Conservation (phyloP, 2,329 filamentous ascomycete genomes). For the Fusarium sp. region DNA sequence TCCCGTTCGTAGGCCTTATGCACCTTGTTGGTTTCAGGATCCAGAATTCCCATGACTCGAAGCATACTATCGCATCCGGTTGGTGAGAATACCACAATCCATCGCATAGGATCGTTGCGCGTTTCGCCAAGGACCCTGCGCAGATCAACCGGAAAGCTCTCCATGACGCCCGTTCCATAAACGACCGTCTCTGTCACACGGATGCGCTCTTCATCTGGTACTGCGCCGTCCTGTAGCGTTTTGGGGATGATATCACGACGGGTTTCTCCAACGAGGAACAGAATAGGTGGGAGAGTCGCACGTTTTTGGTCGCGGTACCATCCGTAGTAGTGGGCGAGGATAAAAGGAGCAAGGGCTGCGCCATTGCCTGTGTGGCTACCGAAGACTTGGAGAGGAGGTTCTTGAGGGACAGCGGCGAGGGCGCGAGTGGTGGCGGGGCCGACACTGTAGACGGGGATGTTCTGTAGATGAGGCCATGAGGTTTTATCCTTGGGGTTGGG, state of each 20-base stretch:
- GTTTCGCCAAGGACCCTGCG: conserved; percentile 57
- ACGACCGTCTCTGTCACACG: conserved; percentile 80
- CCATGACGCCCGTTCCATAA: conserved; percentile 86
- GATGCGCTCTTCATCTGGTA: conserved; percentile 63
- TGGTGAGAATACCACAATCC: conserved; percentile 80
- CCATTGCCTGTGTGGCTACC: conserved; percentile 88
- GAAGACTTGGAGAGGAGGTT: conserved; percentile 67
- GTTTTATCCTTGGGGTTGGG: conserved; percentile 3
- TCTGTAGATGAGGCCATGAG: conserved; percentile 61
- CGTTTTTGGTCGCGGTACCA: conserved; percentile 55
- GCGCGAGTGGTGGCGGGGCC: conserved; percentile 83
- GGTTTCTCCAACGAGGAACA: conserved; percentile 92
- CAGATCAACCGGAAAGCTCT: conserved; percentile 77
- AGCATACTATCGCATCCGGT: conserved; percentile 70
- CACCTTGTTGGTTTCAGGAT: conserved; percentile 54
- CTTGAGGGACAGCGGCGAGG: conserved; percentile 63
- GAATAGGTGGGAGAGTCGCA: conserved; percentile 65
- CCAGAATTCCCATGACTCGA: conserved; percentile 59
- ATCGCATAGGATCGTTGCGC: conserved; percentile 55
- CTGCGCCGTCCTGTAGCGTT: conserved; percentile 68
- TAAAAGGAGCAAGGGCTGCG: conserved; percentile 78
- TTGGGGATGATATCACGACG: conserved; percentile 89
- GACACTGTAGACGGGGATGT: conserved; percentile 76
- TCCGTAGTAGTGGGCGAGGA: conserved; percentile 76
- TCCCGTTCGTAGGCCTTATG: conserved; percentile 38